Evolutionary conservation across 2,329 filamentous ascomycete genomes (phyloP), one percentile per base, ranked within the genome.

Genomic region (Diaporthe vexans): DNA sequence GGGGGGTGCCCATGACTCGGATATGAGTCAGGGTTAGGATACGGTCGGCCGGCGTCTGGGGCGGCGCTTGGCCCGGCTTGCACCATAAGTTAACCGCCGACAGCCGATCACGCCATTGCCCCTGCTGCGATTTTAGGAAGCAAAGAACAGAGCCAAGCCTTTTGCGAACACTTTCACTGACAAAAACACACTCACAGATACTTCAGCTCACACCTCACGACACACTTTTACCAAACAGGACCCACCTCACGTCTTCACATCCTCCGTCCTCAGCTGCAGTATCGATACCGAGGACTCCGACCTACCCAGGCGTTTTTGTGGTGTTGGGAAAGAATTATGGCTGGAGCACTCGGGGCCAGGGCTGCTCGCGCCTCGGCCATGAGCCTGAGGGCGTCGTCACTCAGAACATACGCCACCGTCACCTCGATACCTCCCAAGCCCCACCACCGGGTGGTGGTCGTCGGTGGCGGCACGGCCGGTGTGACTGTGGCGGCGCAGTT

Each of bases 381-480:
- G 46, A 57, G 68, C 29, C 35, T 74, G n/a, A 68, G 48, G 21
- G 26, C 72, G 4, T 59, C 68, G 3, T 72, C 72, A 13, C 37
- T 72, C 37, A 68, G 74, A 58, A 69, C 72, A 33, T 76, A 74
- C 51, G 74, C 74, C 40, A 76, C 74, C 48, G 74, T 76, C 48
- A 76, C 33, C 6, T 70, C 74, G 46, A 74, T 76, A 74, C 72
- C 74, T 13, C 69, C 73, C 63, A 79, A 69, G 74, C 76, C n/a
- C 17, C 78, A 63, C 75, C 76, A 76, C 56, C 76, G 77, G 15
- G 77, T 77, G 17, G 72, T 79, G 10, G 70, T 79, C 7, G 73
- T 79, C 26, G 78, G 78, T 29, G 78, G 77, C 26, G 78, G 78
- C 26, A 77, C 78, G 0, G 76, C 78, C 21, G 78, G 78, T 1